Evolutionary conservation across 2,329 filamentous ascomycete genomes (phyloP).

Genomic region (Ceratocystis papillata): DNA sequence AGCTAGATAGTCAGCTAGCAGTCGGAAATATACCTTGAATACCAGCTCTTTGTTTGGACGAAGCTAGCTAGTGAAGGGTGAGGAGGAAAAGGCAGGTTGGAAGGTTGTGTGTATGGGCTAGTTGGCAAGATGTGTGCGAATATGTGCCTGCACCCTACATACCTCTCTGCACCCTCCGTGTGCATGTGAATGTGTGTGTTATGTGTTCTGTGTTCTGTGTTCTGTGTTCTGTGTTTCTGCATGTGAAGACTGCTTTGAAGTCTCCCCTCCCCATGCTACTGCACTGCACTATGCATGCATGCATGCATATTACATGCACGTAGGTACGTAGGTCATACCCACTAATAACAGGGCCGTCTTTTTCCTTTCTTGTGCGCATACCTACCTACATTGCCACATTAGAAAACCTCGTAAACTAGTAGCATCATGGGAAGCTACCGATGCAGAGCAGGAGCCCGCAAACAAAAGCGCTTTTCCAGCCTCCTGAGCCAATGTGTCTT

Average conservation of each 20-base stretch:
- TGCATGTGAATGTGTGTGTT: not conserved
- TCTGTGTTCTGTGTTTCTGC: too few species aligned
- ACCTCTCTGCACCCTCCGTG: too few species aligned
- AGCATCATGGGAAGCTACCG: not conserved
- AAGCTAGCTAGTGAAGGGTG: constrained; percentile 3
- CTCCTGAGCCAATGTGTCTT: not conserved
- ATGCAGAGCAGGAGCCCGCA: not conserved
- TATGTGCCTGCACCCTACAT: not conserved
- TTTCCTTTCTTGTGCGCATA: not conserved
- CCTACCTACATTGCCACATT: not conserved
- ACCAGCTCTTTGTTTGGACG: not conserved
- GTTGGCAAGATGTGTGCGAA: not conserved
- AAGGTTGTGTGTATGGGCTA: not conserved
- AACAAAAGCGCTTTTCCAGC: not conserved
- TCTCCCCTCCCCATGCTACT: too few species aligned
- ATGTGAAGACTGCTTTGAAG: too few species aligned
- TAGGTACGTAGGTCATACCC: too few species aligned
- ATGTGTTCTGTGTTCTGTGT: too few species aligned
- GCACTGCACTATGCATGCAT: too few species aligned
- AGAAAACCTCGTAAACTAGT: not conserved
- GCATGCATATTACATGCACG: too few species aligned
- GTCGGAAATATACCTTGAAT: too few species aligned
- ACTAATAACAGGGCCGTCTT: too few species aligned
- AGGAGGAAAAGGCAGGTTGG: not conserved
- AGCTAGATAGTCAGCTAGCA: too few species aligned